Percentiles rank a stretch among this genome's conserved stretches.
Evolutionary conservation across 164 flowering plant species (phyloP).

Genomic region (Annona squamosa): DNA sequence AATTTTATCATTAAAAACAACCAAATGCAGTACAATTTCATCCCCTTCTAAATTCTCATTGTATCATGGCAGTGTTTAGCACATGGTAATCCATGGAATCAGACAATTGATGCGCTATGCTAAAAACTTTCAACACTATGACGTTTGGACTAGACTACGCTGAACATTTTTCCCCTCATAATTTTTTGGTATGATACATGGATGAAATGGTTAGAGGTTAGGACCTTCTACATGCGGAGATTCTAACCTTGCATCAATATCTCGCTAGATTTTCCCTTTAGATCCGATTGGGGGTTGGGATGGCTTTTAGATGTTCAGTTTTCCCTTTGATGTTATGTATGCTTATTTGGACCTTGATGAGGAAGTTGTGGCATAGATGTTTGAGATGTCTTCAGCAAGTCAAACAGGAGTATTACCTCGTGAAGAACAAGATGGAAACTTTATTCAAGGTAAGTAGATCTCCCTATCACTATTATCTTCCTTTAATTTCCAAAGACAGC

Average conservation of each 20-base stretch:
- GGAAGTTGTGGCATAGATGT: conserved; percentile 25
- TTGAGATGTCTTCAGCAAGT: conserved; percentile 42
- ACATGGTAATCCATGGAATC: background rate
- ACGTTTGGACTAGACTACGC: background rate
- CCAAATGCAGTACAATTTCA: background rate
- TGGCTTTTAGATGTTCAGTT: background rate
- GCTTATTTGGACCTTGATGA: background rate
- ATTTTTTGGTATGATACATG: background rate
- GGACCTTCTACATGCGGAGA: background rate
- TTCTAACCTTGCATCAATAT: background rate
- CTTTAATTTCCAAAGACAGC: background rate
- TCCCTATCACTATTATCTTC: background rate
- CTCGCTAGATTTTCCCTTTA: background rate
- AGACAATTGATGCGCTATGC: background rate
- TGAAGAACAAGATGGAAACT: conserved; percentile 44
- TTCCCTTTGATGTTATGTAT: background rate
- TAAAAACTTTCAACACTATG: background rate
- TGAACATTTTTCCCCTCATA: background rate
- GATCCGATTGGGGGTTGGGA: background rate
- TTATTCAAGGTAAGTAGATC: conserved; percentile 31
- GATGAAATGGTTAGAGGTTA: background rate
- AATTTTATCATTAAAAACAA: background rate
- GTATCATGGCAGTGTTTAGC: background rate
- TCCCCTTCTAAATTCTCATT: background rate
- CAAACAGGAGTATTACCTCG: conserved; percentile 34